Base-by-base conservation (phyloP, 345 rosid genomes). In the Hirschfeldia incana region DNA sequence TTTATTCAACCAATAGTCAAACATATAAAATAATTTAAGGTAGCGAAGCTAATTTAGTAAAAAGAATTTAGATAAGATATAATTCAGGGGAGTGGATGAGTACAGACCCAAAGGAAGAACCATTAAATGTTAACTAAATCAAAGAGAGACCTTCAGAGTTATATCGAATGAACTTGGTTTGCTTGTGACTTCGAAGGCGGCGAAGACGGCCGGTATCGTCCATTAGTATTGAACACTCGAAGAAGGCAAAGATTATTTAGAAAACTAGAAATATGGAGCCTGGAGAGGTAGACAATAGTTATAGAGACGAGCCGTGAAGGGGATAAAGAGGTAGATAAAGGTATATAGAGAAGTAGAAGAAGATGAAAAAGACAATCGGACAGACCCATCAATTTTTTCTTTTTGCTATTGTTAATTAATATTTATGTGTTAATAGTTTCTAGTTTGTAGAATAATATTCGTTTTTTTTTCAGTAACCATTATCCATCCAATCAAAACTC, bases 71-170 rank as follows among this genome's bases (percentile, higher is more conserved):
- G 6, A 21, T n/a, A 6, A 0, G 12, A 8, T 21, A 57, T 4
- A 21, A 57, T 21, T 15, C 15, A 69, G 64, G 1, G 13, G 15
- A 73, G 49, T 12, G 28, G n/a, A 32, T 17, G 77, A 73, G 55
- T 26, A 34, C 27, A 65, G 72, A 66, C 57, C 37, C 17, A 75
- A 55, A 55, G 17, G 8, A 75, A 36, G 37, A 75, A 57, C 16
- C 2, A 2, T 51, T 5, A 26, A 36, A 75, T 67, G 57, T 53
- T 2, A 36, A 57, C 7, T 55, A 34, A 53, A 55, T 13, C 9
- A 26, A 13, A 51, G 67, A 58, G 59, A 75, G 44, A 61, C 80
- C 75, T 76, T 69, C 75, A 17, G 80, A 69, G 15, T 61, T 62
- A 60, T 37, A 46, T 42, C 28, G 29, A 69, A 68, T 46, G 69